Evolutionary conservation across 257 asterid genomes (phyloP).

Genomic region (Solanum gandarillasii): DNA sequence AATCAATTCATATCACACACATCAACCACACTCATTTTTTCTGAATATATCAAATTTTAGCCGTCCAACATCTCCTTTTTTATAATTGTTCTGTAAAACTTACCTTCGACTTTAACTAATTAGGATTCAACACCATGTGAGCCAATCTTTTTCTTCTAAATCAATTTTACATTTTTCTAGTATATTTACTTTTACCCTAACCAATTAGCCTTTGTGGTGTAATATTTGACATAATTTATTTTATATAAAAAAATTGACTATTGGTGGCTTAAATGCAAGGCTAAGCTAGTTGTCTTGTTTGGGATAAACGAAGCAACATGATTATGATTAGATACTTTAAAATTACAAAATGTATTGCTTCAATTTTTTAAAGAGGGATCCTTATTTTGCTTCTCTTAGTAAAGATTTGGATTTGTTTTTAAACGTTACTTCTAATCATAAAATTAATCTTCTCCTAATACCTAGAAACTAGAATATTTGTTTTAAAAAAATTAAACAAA

Average conservation of each 20-base stretch:
- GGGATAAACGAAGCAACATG: neutral
- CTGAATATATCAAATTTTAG: neutral
- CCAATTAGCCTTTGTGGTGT: neutral
- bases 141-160: neutral
- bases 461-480: neutral
- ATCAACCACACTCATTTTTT: neutral
- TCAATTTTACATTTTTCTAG: neutral
- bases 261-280: neutral
- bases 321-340: neutral
- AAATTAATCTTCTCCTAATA: neutral
- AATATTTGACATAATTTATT: neutral
- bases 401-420: too few relatives aligned
- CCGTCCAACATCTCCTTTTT: neutral
- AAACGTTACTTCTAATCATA: neutral
- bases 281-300: neutral
- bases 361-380: too few relatives aligned
- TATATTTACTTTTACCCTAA: neutral
- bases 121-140: neutral
- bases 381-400: neutral
- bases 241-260: neutral
- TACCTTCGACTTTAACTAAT: neutral
- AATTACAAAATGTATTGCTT: neutral
- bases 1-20: neutral
- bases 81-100: neutral
- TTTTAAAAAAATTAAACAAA: neutral